Conservation (phyloP, 345 rosid genomes). For the Dipteronia sinensis region DNA sequence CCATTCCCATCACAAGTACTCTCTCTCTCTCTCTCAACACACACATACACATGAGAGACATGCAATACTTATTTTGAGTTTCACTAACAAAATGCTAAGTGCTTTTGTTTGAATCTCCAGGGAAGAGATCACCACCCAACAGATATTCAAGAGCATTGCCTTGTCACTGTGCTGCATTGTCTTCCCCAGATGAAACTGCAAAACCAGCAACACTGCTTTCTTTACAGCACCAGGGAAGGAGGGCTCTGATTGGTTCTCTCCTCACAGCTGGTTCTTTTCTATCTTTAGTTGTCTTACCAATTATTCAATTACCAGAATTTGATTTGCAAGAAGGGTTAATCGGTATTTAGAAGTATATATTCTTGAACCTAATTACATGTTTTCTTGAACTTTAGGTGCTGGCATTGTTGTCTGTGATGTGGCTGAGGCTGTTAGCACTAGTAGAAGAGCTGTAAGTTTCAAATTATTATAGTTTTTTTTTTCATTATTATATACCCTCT, state of each 20-base stretch:
- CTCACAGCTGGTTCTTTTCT: conserved; percentile 51
- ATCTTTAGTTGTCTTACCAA: neutral
- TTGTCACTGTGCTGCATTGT: conserved; percentile 51
- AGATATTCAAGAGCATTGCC: conserved; percentile 24
- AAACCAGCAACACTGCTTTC: conserved; percentile 24
- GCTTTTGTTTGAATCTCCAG: conserved; percentile 30
- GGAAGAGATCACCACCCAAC: conserved; percentile 30
- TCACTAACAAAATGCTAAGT: neutral
- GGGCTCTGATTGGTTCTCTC: conserved; percentile 62
- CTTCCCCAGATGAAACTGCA: conserved; percentile 37
- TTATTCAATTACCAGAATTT: neutral
- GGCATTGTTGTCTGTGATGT: conserved; percentile 46
- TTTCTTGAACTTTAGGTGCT: conserved; percentile 42
- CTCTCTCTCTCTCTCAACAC: neutral
- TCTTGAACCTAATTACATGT: neutral
- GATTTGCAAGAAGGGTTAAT: neutral
- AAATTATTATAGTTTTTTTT: no score
- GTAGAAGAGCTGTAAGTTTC: conserved; percentile 85
- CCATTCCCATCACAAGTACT: conserved; percentile 21
- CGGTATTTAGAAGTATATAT: no score
- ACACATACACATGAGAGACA: conserved; percentile 1
- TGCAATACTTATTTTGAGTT: neutral
- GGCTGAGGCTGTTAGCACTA: conserved; percentile 87
- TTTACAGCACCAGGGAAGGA: conserved; percentile 46
- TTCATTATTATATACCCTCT: no score